Evolutionary conservation across 192 early-diverging fungal genomes (phyloP), one percentile per base, ranked within the genome.

Genomic region (Pilobolus umbonatus): DNA sequence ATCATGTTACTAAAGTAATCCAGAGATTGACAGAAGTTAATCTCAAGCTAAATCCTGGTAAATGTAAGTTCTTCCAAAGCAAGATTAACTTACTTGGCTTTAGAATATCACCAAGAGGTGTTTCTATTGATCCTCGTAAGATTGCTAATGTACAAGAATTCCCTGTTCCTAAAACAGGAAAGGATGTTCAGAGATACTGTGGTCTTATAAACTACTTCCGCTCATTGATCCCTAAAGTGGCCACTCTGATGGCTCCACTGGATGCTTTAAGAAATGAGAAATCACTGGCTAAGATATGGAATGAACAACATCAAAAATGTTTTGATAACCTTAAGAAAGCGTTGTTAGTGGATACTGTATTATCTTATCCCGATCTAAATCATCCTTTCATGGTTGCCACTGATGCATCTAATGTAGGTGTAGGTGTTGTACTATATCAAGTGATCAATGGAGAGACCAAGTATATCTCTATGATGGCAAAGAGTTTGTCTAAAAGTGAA

Each of bases 331-430:
- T 59, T 5, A 44, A 47, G 28, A 46, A 31, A 30, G 29, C 28
- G 5, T 11, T 59, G 1, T 3, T 21, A 4, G 15, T 9, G 9
- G 64, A 61, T 5, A 65, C 60, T 8, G 19, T 67, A 2, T 34
- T 75, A 28, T 21, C 24, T 15, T 65, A 61, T 46, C 66, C 66
- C 22, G 52, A 65, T 17, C 59, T 57, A 17, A 36, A 11, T 17
- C 3, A 24, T 7, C 55, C 50, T 1, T 73, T 76, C 21, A 55
- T 61, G n/a, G 36, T 73, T 6, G 67, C 67, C 5, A 73, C 66
- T 29, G 65, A 58, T 42, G 73, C 74, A 6, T 75, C 74, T 2
- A 68, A 68, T 36, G 22, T 42, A 4, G 74, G 70, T 12, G 63
- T 75, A 24, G 70, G 68, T 11, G 48, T 39, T 0, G 65, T 68